Evolutionary conservation across 352 stramenopile genomes (phyloP), one percentile per base, ranked within the genome.

Genomic region (Phytophthora megakarya): DNA sequence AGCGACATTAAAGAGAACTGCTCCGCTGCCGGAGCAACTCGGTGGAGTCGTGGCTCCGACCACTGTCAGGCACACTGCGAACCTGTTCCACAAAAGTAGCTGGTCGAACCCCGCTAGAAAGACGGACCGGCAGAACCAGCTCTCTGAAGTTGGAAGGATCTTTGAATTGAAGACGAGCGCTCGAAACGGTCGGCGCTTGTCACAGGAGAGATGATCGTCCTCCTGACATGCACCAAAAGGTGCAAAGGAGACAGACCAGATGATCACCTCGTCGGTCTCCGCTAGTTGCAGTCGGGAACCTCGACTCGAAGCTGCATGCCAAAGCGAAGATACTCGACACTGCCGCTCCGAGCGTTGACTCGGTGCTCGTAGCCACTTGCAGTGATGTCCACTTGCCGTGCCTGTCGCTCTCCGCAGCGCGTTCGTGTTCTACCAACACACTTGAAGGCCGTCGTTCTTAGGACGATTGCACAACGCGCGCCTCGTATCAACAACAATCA

Each of bases 111-210:
- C 30, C 13, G 42, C 42, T 15, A 51, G 59, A 50, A 50, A 70
- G 60, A 57, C 52, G 53, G 43, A 39, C 33, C 22, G 35, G 13
- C 21, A 25, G 53, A 70, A 70, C 66, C 66, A 63, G 65, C 65
- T 72, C 60, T 73, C 60, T 73, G 59, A 70, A 62, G 37, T 26
- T 48, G 47, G 52, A 59, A 65, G 21, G 60, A 73, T 73, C 65
- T 65, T 66, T 66, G 52, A 62, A 61, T n/a, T 61, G 50, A 61
- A 68, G 28, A 45, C 53, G 28, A 50, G 25, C 39, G 60, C 61
- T 58, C 37, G 57, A 72, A 72, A 67, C 48, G 49, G 64, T 67
- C 47, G 46, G 46, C 25, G 61, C 37, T 58, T 72, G 64, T 72
- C 64, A 50, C 64, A 72, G 40, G 61, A 58, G 53, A 50, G 40